Evolutionary conservation across 108 stramenopile genomes (phyloP).

Genomic region (Pseudonitzschia delicatissima): DNA sequence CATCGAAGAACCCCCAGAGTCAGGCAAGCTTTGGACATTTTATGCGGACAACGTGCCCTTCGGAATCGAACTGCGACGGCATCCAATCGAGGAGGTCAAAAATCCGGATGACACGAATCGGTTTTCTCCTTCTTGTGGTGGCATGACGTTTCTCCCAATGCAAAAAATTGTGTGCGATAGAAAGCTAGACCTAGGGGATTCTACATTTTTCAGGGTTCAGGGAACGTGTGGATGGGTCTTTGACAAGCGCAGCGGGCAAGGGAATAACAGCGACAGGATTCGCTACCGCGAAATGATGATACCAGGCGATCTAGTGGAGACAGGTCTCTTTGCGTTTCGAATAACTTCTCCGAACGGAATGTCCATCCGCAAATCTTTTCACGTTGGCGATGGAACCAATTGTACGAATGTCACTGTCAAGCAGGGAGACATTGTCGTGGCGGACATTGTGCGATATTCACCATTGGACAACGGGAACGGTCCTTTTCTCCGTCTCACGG

Average conservation of each 20-base stretch:
- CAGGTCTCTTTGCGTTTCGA: slow-evolving; percentile 4
- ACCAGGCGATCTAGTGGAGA: background rate
- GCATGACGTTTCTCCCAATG: background rate
- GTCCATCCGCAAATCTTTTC: background rate
- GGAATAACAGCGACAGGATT: background rate
- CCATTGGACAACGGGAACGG: slow-evolving; percentile 19
- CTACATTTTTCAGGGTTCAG: slow-evolving; percentile 1
- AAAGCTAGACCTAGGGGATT: background rate
- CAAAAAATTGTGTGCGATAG: slow-evolving; percentile 10
- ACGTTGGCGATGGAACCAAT: background rate
- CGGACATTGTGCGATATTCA: slow-evolving; percentile 11
- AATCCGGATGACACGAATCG: background rate
- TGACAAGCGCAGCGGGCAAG: background rate
- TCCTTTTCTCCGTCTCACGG: slow-evolving; percentile 29
- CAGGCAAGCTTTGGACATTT: background rate
- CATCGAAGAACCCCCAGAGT: background rate
- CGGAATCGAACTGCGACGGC: slow-evolving; percentile 2
- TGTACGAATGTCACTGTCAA: too few relatives aligned
- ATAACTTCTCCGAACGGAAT: background rate
- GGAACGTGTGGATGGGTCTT: slow-evolving; percentile 3
- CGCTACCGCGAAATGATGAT: background rate
- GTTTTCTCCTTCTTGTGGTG: background rate
- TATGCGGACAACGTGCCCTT: background rate
- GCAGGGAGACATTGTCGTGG: slow-evolving; percentile 1
- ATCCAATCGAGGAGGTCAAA: background rate